Evolutionary conservation across 306 rosid genomes (phyloP), one percentile per base, ranked within the genome.

Genomic region (Alnus rubra): DNA sequence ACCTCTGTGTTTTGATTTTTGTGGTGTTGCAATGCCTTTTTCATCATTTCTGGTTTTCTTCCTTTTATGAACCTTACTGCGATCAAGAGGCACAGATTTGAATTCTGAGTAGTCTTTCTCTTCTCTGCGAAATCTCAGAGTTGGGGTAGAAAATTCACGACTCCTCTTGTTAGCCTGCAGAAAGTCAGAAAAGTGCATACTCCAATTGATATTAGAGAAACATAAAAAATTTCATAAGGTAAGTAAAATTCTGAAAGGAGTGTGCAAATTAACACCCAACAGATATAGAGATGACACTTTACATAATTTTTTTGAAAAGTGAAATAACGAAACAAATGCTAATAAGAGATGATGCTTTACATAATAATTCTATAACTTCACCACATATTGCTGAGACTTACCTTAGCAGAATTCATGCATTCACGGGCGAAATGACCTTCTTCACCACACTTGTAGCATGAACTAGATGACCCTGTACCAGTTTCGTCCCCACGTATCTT

Each of bases 11-110:
- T 83, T 88, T 3, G 89, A 71, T 74, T 84, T 88, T 74, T 65
- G 81, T 31, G 92, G 92, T 14, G 87, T 80, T 42, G 80, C 28
- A 67, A 56, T 1, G 54, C 77, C 81, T 54, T 75, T 82, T 71
- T 83, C 91, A 76, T 89, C 96, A 53, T 75, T 53, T 50, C 65
- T 69, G 44, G 48, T 50, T 71, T 80, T 84, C 81, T 88, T 91
- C 92, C 78, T 89, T 74, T 76, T 85, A 10, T 48, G 80, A 78
- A 60, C 74, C 78, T 84, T 86, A 28, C 76, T 85, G 56, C 83
- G 65, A 70, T 88, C 89, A 80, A 80, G 84, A 78, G 98, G 91
- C 12, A 87, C 85, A 65, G 97, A 91, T 79, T 78, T 83, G 79
- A 80, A 65, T 56, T 83, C 92, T 58, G 10, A 53, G 76, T 82